A percentile compares a stretch with the other conserved stretches of the same genome.
Evolutionary conservation across 2,329 filamentous ascomycete species (phyloP).

Genomic region (Teratosphaeria pseudoeucalypti): DNA sequence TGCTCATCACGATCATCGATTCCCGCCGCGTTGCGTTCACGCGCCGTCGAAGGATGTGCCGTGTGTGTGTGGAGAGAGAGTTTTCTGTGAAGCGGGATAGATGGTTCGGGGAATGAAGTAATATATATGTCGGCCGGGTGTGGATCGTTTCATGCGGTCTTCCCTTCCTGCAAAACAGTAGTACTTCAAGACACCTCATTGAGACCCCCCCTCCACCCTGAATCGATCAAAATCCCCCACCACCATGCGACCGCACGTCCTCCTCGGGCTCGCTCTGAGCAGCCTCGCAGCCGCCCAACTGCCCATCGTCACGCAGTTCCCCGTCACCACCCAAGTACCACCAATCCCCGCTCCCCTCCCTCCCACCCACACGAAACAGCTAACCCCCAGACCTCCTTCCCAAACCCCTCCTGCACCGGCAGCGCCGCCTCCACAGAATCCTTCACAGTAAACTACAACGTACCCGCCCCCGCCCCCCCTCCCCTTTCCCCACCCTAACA

Average conservation of each 20-base stretch:
- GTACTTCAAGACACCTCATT: neutral
- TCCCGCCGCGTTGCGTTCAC: too few relatives aligned
- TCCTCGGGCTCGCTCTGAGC: neutral
- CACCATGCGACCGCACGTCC: neutral
- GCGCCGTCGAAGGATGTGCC: too few relatives aligned
- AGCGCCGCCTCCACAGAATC: neutral
- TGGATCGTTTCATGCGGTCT: too few relatives aligned
- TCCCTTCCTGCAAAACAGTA: too few relatives aligned
- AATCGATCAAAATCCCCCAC: neutral
- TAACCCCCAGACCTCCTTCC: neutral
- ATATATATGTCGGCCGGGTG: too few relatives aligned
- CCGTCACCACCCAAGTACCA: neutral
- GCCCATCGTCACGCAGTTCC: neutral
- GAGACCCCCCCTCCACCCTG: neutral
- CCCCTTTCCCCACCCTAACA: neutral
- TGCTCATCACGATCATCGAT: too few relatives aligned
- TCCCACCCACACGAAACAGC: neutral
- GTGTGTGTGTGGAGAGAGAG: too few relatives aligned
- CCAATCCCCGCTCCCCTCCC: neutral
- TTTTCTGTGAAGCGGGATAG: too few relatives aligned
- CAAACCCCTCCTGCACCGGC: neutral
- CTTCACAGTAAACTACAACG: constrained; percentile 1
- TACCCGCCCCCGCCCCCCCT: neutral
- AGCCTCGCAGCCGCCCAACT: neutral
- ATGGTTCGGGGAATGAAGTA: too few relatives aligned